Conservation (phyloP, 306 rosid genomes). For the Malus asiatica region DNA sequence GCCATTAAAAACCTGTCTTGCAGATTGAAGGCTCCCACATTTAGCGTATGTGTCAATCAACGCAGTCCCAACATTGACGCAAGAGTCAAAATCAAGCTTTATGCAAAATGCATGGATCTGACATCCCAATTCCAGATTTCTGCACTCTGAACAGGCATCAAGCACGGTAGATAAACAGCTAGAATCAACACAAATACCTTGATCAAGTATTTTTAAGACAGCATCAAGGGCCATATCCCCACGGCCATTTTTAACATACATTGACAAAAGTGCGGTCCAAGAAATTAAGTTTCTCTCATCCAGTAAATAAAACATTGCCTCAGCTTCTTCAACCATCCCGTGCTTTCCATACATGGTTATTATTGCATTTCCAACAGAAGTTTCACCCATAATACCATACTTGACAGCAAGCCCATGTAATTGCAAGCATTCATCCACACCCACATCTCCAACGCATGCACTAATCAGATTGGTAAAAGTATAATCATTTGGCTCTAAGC, state of each 20-base stretch:
- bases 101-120: constrained; percentile 31
- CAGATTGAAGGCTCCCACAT: constrained; percentile 32
- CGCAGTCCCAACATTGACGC: constrained; percentile 26
- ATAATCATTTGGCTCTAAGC: constrained; percentile 29
- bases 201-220: constrained; percentile 30
- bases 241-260: constrained; percentile 23
- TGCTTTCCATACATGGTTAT: constrained; percentile 43
- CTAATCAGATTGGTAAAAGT: constrained; percentile 38
- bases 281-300: constrained; percentile 32
- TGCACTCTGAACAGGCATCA: constrained; percentile 46
- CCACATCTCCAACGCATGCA: constrained; percentile 18
- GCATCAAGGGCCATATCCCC: constrained; percentile 15
- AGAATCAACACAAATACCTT: constrained; percentile 29
- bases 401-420: constrained; percentile 40
- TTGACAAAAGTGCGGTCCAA: constrained; percentile 37
- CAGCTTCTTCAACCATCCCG: constrained; percentile 39
- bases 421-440: constrained; percentile 28
- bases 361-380: constrained; percentile 37
- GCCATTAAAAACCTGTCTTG: constrained; percentile 26
- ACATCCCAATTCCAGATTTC: constrained; percentile 27
- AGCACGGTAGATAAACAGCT: constrained; percentile 25
- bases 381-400: constrained; percentile 27
- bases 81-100: constrained; percentile 30
- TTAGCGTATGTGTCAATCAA: constrained; percentile 40
- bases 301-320: constrained; percentile 23